Evolutionary conservation across 1,139 yeast genomes (phyloP).

Genomic region (Williopsis jadinii): DNA sequence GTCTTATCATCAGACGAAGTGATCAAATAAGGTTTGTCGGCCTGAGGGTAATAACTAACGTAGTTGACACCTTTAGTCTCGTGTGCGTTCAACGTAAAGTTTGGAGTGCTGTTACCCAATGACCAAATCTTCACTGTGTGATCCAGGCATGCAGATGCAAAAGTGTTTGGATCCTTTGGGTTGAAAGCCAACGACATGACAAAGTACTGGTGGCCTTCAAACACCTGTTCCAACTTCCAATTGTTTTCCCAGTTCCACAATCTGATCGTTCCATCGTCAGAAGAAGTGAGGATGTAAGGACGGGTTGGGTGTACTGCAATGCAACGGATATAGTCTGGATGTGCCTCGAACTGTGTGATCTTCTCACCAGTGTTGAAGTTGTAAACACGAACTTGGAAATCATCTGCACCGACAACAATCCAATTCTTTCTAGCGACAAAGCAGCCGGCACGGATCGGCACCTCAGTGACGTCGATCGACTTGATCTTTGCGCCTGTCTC

Average conservation of each 20-base stretch:
- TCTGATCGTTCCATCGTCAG: conserved; percentile 87
- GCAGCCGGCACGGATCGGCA: conserved; percentile 93
- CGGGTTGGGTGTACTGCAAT: conserved; percentile 92
- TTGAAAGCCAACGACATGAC: conserved; percentile 93
- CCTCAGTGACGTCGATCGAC: conserved; percentile 80
- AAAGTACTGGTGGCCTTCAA: conserved; percentile 94
- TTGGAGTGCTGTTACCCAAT: conserved; percentile 81
- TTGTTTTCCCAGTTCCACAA: conserved; percentile 96
- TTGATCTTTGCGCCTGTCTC: conserved; percentile 65
- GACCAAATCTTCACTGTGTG: conserved; percentile 97
- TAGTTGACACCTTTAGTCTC: conserved; percentile 91
- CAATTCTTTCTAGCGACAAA: conserved; percentile 95
- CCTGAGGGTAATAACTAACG: conserved; percentile 94
- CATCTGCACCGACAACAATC: conserved; percentile 96
- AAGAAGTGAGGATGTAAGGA: conserved; percentile 81
- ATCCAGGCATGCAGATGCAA: conserved; percentile 95
- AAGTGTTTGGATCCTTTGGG: conserved; percentile 96
- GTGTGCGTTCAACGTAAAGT: conserved; percentile 87
- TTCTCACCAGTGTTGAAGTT: conserved; percentile 95
- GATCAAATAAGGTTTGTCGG: conserved; percentile 92
- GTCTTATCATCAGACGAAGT: conserved; percentile 92
- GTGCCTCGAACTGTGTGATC: conserved; percentile 93
- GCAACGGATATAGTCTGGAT: conserved; percentile 91
- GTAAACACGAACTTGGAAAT: conserved; percentile 85
- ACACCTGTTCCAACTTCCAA: conserved; percentile 86